Conservation (phyloP, 495 filamentous ascomycete genomes). For the Pseudevernia furfuracea region DNA sequence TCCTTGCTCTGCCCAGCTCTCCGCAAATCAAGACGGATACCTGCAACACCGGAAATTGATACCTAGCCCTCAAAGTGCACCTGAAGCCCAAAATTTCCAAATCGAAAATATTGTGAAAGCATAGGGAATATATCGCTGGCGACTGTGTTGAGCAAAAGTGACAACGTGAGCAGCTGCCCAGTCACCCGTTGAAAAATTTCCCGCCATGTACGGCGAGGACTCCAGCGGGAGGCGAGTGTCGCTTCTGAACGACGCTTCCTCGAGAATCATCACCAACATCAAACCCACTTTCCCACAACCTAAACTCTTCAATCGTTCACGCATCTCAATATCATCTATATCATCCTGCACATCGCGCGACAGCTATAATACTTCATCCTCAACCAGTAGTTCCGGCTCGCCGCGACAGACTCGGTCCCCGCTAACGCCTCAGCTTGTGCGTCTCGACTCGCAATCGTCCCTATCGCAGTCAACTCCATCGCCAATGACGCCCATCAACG, state of each 20-base stretch:
- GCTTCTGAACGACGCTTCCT: slow-evolving; percentile 26
- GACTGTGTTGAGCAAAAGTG: background rate
- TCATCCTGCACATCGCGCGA: slow-evolving; percentile 18
- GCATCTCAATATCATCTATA: slow-evolving; percentile 13
- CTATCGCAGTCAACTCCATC: slow-evolving; percentile 26
- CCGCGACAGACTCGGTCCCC: slow-evolving; percentile 24
- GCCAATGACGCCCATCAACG: slow-evolving; percentile 28
- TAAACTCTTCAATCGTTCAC: slow-evolving; percentile 12
- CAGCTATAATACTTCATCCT: slow-evolving; percentile 15
- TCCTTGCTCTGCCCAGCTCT: background rate
- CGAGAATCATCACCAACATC: slow-evolving; percentile 12
- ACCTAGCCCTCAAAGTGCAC: background rate
- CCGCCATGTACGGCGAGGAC: slow-evolving; percentile 27
- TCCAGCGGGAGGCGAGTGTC: slow-evolving; percentile 28
- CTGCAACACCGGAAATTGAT: background rate
- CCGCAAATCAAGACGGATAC: background rate
- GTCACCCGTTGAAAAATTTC: background rate
- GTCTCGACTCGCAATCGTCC: slow-evolving; percentile 33
- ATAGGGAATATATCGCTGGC: background rate
- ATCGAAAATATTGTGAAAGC: background rate
- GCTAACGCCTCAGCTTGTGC: slow-evolving; percentile 33
- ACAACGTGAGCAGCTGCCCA: background rate
- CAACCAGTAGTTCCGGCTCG: slow-evolving; percentile 20
- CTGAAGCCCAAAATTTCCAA: background rate
- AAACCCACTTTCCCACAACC: slow-evolving; percentile 9